Base-by-base conservation (phyloP, 1,284 basidiomycete species). In the Tilletia setariae region DNA sequence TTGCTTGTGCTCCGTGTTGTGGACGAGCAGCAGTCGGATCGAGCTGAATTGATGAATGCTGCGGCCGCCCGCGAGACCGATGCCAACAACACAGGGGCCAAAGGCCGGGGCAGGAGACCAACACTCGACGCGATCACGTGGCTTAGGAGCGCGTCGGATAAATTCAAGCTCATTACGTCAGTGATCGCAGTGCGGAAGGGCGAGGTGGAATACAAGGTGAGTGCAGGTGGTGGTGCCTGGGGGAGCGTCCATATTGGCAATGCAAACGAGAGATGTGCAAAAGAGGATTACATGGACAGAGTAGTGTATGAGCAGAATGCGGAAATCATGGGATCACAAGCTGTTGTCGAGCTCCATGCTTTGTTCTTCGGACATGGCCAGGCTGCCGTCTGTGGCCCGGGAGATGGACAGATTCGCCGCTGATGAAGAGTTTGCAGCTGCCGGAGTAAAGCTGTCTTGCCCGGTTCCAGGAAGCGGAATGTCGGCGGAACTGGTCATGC, bases 291-390 rank as follows among this genome's bases (percentile, higher is more conserved):
- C 35, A 40, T 40, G 35, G 35, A 40, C 35, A 40, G 11, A 40
- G 35, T 40, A 40, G 6, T 40, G 35, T 40, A 40, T 40, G 35
- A 40, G n/a, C n/a, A n/a, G n/a, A n/a, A n/a, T n/a, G n/a, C n/a
- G n/a, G 35, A 40, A 11, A 40, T 4, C 35, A 40, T 40, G 35
- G 35, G 4, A 40, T 40, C 35, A 40, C 35, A 40, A 11, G 35
- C 35, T 40, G 35, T 40, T 61, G 28, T 61, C 56, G 28, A 61
- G 56, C 56, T 61, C 56, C 56, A 61, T 61, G 32, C 56, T 61
- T 30, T 61, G 56, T 30, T 61, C 56, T 21, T 61, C 56, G 28
- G 56, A 61, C 56, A 61, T 61, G 2, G 28, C 25, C 56, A 61
- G 19, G 56, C 56, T 61, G 15, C 32, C 56, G 32, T 61, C 56